These are phyloP conservation scores for Xanthoceras sorbifolium DNA, from an alignment of 345 rosid genomes.

Conservation along the genomic window DNA sequence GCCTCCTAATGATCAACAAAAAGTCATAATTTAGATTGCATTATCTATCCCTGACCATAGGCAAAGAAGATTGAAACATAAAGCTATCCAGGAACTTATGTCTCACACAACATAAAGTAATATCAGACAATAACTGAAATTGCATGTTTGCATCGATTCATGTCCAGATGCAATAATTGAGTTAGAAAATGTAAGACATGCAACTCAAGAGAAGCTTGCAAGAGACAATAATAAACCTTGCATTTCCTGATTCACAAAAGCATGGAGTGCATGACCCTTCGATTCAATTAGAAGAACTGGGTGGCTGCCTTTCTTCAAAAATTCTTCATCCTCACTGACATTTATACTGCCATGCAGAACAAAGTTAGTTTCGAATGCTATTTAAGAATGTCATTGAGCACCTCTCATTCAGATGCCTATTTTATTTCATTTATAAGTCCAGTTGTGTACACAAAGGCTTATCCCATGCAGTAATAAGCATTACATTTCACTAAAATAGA, in stretches of 20 bases:
- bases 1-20: neutral
- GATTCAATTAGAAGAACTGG: conserved; percentile 80
- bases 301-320: conserved; percentile 53
- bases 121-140: neutral
- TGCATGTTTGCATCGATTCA: neutral
- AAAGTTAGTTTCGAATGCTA: conserved; percentile 21
- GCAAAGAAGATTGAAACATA: neutral
- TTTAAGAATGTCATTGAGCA: neutral
- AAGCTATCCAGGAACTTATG: neutral
- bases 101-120: neutral
- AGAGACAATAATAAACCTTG: conserved; percentile 47
- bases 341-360: conserved; percentile 47
- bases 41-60: neutral
- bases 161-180: neutral
- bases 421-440: neutral
- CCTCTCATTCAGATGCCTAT: conserved; percentile 1
- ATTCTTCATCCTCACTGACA: conserved; percentile 56
- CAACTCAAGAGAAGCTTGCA: neutral
- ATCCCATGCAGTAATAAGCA: neutral
- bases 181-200: neutral
- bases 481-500: neutral
- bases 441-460: neutral
- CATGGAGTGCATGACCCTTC: conserved; percentile 89
- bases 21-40: neutral
- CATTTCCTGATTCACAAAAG: conserved; percentile 71